phyloP scores from a whole-genome alignment of 805 yeast species.

The Lipomyces yamanashiensis region DNA sequence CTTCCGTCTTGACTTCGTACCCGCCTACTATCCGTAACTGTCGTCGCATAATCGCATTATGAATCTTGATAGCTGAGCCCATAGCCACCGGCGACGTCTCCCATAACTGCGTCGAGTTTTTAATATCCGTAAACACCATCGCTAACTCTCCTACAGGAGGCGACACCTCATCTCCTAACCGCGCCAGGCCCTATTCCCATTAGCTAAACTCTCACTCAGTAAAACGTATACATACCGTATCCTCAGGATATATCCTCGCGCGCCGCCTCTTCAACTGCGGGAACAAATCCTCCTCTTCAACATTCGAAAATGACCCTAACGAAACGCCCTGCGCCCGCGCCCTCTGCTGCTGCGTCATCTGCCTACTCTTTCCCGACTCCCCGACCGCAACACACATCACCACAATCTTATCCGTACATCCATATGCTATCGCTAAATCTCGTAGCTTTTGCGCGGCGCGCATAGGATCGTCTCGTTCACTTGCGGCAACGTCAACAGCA shows the following conservation, averaged over 20 bases:
- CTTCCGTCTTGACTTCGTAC: slow-evolving; percentile 98
- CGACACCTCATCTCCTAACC: slow-evolving; percentile 63
- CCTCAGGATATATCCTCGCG: slow-evolving; percentile 44
- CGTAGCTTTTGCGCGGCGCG: slow-evolving; percentile 89
- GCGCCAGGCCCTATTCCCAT: slow-evolving; percentile 41
- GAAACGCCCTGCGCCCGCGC: slow-evolving; percentile 21
- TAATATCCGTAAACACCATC: slow-evolving; percentile 95
- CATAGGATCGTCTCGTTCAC: slow-evolving; percentile 81
- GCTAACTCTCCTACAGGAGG: slow-evolving; percentile 96
- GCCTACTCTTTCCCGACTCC: slow-evolving; percentile 22
- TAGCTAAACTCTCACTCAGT: background rate
- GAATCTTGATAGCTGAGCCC: slow-evolving; percentile 95
- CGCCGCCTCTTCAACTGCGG: slow-evolving; percentile 50
- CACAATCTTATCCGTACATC: slow-evolving; percentile 76
- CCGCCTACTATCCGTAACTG: slow-evolving; percentile 93
- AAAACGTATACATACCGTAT: slow-evolving; percentile 10
- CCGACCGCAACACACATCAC: slow-evolving; percentile 76
- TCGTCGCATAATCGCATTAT: slow-evolving; percentile 91
- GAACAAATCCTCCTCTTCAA: slow-evolving; percentile 44
- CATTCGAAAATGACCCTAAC: slow-evolving; percentile 27
- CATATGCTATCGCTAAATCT: slow-evolving; percentile 93
- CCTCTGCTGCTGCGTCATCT: slow-evolving; percentile 13
- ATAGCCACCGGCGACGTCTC: slow-evolving; percentile 89
- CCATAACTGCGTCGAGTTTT: slow-evolving; percentile 92
- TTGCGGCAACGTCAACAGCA: slow-evolving; percentile 88